Evolutionary conservation across 2,329 filamentous ascomycete genomes (phyloP).

Genomic region (Neofusicoccum sp.): DNA sequence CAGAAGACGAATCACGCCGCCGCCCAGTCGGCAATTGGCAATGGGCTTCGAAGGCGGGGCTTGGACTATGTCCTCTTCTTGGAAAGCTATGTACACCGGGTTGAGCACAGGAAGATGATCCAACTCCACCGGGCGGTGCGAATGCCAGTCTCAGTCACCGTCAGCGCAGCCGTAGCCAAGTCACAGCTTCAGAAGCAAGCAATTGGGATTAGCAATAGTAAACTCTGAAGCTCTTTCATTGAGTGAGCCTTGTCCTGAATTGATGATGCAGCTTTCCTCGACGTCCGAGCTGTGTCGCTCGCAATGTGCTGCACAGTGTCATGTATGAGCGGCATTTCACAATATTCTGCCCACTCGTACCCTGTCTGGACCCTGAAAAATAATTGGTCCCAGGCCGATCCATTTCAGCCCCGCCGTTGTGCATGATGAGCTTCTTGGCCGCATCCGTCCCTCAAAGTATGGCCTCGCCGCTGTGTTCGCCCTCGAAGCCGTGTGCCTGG

Average conservation of each 20-base stretch:
- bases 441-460: background rate
- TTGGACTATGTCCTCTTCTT: too few species aligned
- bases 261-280: background rate
- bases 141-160: too few species aligned
- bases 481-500: constrained; percentile 18
- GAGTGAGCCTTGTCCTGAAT: background rate
- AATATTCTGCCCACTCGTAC: constrained; percentile 20
- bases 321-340: constrained; percentile 20
- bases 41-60: too few species aligned
- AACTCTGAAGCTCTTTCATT: too few species aligned
- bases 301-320: background rate
- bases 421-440: background rate
- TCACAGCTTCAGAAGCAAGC: too few species aligned
- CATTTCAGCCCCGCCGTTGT: background rate
- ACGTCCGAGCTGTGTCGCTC: background rate
- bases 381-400: background rate
- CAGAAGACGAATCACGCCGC: too few species aligned
- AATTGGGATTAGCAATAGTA: too few species aligned
- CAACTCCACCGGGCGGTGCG: background rate
- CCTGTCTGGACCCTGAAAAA: background rate
- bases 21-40: too few species aligned
- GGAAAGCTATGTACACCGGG: too few species aligned
- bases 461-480: constrained; percentile 17
- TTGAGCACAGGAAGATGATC: background rate
- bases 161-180: too few species aligned